Evolutionary conservation across 305 asterid species (phyloP).

Genomic region (Fraxinus baroniana): DNA sequence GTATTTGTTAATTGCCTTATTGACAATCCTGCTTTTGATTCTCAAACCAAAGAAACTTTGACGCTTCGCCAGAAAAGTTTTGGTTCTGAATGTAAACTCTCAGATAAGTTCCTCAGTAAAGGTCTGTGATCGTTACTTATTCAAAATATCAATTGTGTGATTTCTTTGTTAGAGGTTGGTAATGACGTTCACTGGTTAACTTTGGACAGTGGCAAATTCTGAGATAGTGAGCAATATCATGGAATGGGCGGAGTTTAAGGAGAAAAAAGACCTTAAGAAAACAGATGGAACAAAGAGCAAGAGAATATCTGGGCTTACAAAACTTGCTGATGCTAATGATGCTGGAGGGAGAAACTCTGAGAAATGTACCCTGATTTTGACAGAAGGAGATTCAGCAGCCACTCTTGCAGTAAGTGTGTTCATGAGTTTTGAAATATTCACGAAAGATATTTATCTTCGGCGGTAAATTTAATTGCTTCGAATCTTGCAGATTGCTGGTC

Average conservation of each 20-base stretch:
- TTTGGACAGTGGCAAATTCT: slow-evolving; percentile 70
- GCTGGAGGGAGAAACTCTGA: slow-evolving; percentile 85
- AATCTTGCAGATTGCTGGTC: slow-evolving; percentile 73
- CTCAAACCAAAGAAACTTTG: slow-evolving; percentile 94
- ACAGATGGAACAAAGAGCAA: slow-evolving; percentile 78
- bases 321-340: slow-evolving; percentile 85
- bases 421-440: not conserved
- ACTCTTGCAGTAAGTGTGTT: slow-evolving; percentile 79
- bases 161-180: not conserved
- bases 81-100: slow-evolving; percentile 83
- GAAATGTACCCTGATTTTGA: slow-evolving; percentile 84
- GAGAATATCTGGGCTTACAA: slow-evolving; percentile 63
- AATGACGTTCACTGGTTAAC: not conserved
- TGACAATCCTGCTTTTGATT: slow-evolving; percentile 98
- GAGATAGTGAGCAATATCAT: slow-evolving; percentile 78
- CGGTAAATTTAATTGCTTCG: slow-evolving; percentile 8
- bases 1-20: slow-evolving; percentile 95
- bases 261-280: slow-evolving; percentile 82
- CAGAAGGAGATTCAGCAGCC: slow-evolving; percentile 99
- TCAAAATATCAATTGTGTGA: not conserved
- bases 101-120: slow-evolving; percentile 66
- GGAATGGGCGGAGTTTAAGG: slow-evolving; percentile 92
- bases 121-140: slow-evolving; percentile 42
- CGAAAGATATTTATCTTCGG: not conserved
- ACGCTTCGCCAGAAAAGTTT: slow-evolving; percentile 83